Base-by-base conservation (phyloP, 495 filamentous ascomycete genomes). In the Aspergillus kassunensis region DNA sequence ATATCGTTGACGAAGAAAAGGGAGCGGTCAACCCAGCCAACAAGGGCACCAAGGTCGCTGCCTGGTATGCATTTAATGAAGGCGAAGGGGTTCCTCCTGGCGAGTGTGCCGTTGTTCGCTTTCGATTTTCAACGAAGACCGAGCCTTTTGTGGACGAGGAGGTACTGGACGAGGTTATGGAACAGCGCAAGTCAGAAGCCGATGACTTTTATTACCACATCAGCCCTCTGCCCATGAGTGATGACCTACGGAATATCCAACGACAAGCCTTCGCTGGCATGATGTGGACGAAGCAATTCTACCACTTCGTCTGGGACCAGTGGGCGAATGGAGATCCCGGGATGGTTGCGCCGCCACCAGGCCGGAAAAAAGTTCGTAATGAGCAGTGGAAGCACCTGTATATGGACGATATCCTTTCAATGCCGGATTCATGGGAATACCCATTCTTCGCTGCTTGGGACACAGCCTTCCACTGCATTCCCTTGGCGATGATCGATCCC, bases 401-500 rank as follows among this genome's bases (percentile, higher is more conserved):
- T 62, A 81, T 96, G 50, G 92, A 97, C 60, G 92, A 97, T 61
- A 88, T 97, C 35, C 72, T 97, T 2, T 96, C 91, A 0, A 97
- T 97, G 91, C 92, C 92, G 5, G 92, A 97, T 60, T 95, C 90
- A 0, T 97, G 92, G 92, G 92, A 97, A 62, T 97, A 97, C 63
- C 92, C 92, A 0, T 97, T 97, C 76, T 97, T 97, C 66, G 91
- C 91, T 12, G 92, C 92, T 1, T 97, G 92, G 92, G 92, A 97
- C 60, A 91, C 90, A 31, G 91, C 91, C 3, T 97, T 97, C 72
- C 92, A 97, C 65, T 93, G 89, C 62, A 95, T 97, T 57, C 90
- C 91, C 2, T 70, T 97, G 53, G 88, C 92, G 8, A 96, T 97
- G 91, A 90, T 97, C 46, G 92, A 97, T 56, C 92, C 92, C 0